phyloP scores from a whole-genome alignment of 345 rosid species.

The Pistacia integerrima region DNA sequence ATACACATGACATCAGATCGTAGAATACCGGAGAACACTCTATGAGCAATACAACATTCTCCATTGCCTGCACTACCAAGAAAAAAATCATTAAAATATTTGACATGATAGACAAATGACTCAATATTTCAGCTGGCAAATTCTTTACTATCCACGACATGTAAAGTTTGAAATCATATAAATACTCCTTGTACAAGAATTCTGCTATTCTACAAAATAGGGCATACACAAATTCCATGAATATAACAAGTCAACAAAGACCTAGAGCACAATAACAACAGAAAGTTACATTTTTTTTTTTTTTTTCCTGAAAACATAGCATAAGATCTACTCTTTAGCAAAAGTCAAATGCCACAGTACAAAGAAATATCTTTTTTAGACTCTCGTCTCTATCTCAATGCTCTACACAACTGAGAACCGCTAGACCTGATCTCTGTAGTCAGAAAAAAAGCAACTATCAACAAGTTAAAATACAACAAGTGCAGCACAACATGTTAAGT shows the following conservation, averaged over 20 bases:
- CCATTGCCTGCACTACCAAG: conserved; percentile 46
- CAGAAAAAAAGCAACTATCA: neutral
- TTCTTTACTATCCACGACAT: neutral
- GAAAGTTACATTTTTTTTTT: neutral
- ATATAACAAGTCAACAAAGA: neutral
- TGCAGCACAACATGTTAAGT: neutral
- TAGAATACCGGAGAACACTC: conserved; percentile 59
- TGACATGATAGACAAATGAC: neutral
- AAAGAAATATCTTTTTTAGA: neutral
- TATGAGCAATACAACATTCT: conserved; percentile 63
- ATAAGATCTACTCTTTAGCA: conserved; percentile 5
- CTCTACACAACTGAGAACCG: neutral
- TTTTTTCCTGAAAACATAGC: conserved; percentile 4
- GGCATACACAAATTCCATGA: neutral
- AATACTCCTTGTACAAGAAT: neutral
- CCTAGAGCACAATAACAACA: neutral
- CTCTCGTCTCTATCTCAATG: neutral
- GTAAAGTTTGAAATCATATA: neutral
- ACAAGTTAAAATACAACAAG: neutral
- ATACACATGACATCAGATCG: conserved; percentile 73
- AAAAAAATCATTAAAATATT: conserved; percentile 10
- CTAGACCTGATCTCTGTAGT: neutral
- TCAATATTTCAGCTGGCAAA: neutral
- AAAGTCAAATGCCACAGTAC: neutral
- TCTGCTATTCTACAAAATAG: neutral